These are phyloP conservation scores for Cordyceps cateniannulata DNA, from an alignment of 2,329 filamentous ascomycete genomes.

Conservation along the genomic window DNA sequence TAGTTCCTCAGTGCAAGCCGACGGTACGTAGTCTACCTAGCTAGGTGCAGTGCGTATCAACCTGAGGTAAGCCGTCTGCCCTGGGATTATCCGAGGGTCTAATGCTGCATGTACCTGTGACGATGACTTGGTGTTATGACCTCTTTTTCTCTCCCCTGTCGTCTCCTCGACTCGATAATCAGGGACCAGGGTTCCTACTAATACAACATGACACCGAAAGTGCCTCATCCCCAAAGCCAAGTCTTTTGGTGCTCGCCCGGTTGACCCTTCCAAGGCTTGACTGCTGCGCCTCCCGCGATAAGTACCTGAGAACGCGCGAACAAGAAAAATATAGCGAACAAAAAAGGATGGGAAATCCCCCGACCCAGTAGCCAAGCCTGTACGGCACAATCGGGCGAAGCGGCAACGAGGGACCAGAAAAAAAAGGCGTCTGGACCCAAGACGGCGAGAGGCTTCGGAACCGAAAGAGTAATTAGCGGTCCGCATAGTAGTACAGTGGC, in stretches of 20 bases:
- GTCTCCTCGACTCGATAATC: neutral
- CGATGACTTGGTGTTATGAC: neutral
- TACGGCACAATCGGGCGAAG: slow-evolving; percentile 2
- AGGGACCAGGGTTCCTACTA: neutral
- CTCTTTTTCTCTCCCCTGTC: neutral
- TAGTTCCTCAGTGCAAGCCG: too few relatives aligned
- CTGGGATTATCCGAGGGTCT: neutral
- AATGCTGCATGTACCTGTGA: neutral
- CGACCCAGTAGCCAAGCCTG: neutral
- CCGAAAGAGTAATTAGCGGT: slow-evolving; percentile 10
- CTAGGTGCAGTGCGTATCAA: too few relatives aligned
- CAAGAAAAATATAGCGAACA: too few relatives aligned
- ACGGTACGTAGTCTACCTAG: neutral
- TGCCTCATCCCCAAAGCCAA: neutral
- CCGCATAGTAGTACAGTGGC: slow-evolving; percentile 2
- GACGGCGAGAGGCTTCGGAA: slow-evolving; percentile 1
- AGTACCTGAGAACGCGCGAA: too few relatives aligned
- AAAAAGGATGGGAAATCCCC: neutral
- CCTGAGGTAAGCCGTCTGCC: neutral
- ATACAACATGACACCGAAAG: neutral
- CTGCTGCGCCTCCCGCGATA: neutral
- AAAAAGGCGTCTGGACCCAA: slow-evolving; percentile 5
- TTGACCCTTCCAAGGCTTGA: neutral
- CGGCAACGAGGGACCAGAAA: neutral
- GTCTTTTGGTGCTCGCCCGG: neutral